These are phyloP conservation scores for Viridothelium virens DNA, from an alignment of 495 filamentous ascomycete genomes.

Conservation along the genomic window DNA sequence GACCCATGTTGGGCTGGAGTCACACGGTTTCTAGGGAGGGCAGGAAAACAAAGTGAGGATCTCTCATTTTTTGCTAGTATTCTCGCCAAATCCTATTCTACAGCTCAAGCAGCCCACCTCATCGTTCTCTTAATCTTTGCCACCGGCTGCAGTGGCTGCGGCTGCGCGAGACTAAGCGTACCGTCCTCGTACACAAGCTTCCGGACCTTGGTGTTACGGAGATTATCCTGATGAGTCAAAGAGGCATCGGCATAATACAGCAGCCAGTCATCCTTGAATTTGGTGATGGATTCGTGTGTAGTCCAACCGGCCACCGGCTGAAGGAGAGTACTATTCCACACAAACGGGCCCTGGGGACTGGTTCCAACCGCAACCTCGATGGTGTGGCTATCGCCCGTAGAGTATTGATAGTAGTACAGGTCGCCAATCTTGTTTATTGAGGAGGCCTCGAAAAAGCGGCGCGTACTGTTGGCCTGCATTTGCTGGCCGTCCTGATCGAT, in stretches of 20 bases:
- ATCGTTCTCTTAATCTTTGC: background rate
- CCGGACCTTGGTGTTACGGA: constrained; percentile 60
- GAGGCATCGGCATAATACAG: constrained; percentile 67
- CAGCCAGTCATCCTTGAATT: constrained; percentile 61
- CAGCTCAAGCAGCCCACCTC: background rate
- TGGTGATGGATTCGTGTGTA: constrained; percentile 69
- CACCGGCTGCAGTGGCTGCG: constrained; percentile 16
- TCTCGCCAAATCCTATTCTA: background rate
- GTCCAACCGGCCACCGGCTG: constrained; percentile 74
- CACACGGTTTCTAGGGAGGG: background rate
- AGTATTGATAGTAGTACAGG: constrained; percentile 68
- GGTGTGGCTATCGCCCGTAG: constrained; percentile 66
- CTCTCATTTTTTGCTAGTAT: background rate
- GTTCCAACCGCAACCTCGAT: constrained; percentile 56
- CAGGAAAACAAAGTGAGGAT: background rate
- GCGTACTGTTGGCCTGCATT: constrained; percentile 55
- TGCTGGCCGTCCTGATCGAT: constrained; percentile 52
- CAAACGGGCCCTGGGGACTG: constrained; percentile 60
- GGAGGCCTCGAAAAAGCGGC: constrained; percentile 71
- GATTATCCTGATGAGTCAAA: constrained; percentile 56
- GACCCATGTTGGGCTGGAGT: background rate
- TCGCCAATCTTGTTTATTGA: constrained; percentile 63
- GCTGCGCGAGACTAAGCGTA: constrained; percentile 41
- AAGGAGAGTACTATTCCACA: constrained; percentile 58
- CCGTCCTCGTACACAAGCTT: constrained; percentile 65